Conservation (phyloP, 2,329 filamentous ascomycete species). For the Fusarium nurragi region DNA sequence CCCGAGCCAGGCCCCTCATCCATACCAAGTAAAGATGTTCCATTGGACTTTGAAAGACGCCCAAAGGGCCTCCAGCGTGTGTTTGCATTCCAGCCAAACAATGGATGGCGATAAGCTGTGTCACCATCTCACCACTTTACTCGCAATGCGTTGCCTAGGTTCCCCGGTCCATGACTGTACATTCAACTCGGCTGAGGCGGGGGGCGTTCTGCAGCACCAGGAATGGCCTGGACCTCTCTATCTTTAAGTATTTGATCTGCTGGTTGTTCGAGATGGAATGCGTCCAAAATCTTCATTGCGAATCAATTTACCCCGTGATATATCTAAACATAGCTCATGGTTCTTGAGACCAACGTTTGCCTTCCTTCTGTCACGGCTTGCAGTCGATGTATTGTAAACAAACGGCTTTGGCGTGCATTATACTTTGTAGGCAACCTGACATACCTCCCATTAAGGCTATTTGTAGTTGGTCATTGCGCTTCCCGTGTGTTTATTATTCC, state of each 20-base stretch:
- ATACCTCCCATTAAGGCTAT: neutral
- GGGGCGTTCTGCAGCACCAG: slow-evolving; percentile 21
- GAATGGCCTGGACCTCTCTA: neutral
- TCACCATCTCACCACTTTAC: neutral
- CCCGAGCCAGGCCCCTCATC: neutral
- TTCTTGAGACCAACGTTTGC: neutral
- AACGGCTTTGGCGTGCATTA: neutral
- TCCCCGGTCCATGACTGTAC: slow-evolving; percentile 19
- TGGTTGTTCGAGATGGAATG: neutral
- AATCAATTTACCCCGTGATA: neutral
- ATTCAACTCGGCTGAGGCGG: slow-evolving; percentile 3
- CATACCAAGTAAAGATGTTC: slow-evolving; percentile 18
- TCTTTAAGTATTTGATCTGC: neutral
- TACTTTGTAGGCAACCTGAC: neutral
- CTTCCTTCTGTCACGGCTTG: neutral
- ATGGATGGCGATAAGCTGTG: slow-evolving; percentile 3
- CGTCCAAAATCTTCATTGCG: neutral
- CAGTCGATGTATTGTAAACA: neutral
- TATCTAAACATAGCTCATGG: neutral
- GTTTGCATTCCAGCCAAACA: slow-evolving; percentile 26
- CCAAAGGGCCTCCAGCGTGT: slow-evolving; percentile 3
- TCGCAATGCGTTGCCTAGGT: slow-evolving; percentile 26
- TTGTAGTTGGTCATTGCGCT: neutral
- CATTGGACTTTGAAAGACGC: slow-evolving; percentile 20
- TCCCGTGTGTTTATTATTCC: neutral